Percentiles rank a stretch among this genome's conserved stretches.
phyloP scores from a whole-genome alignment of 1,139 yeast species.

The Suhomyces yuchorum region DNA sequence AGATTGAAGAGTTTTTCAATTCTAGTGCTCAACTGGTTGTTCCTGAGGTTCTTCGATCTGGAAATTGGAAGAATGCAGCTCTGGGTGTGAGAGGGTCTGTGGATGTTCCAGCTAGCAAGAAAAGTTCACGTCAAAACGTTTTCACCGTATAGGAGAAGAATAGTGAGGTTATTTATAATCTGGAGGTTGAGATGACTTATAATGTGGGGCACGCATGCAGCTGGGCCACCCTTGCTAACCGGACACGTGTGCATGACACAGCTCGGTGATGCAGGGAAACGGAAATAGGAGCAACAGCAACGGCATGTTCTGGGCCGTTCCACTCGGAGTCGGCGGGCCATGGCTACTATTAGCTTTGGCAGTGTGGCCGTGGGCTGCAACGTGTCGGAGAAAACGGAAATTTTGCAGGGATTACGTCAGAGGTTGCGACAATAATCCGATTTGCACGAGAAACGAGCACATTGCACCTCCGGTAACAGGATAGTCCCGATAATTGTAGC shows the following conservation, averaged over 20 bases:
- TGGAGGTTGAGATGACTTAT: background rate
- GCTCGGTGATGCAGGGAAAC: background rate
- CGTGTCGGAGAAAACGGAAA: constrained; percentile 4
- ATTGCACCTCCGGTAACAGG: background rate
- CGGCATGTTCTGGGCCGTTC: background rate
- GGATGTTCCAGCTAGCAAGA: background rate
- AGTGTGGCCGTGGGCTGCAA: background rate
- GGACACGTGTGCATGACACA: background rate
- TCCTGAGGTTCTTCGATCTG: background rate
- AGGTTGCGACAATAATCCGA: background rate
- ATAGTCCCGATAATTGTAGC: background rate
- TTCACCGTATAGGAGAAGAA: background rate
- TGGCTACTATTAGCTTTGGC: background rate
- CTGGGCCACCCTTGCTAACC: background rate
- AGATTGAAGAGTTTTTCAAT: background rate
- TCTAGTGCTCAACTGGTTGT: background rate
- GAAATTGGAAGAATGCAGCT: background rate
- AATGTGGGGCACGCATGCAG: constrained; percentile 3
- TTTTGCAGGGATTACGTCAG: constrained; percentile 2
- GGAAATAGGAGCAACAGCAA: background rate
- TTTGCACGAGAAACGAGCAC: background rate
- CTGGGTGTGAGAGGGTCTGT: background rate
- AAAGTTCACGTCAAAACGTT: background rate
- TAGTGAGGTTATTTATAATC: background rate
- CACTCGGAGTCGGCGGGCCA: background rate